Evolutionary conservation across 495 filamentous ascomycete species (phyloP).

Genomic region (Penicillium alfredii): DNA sequence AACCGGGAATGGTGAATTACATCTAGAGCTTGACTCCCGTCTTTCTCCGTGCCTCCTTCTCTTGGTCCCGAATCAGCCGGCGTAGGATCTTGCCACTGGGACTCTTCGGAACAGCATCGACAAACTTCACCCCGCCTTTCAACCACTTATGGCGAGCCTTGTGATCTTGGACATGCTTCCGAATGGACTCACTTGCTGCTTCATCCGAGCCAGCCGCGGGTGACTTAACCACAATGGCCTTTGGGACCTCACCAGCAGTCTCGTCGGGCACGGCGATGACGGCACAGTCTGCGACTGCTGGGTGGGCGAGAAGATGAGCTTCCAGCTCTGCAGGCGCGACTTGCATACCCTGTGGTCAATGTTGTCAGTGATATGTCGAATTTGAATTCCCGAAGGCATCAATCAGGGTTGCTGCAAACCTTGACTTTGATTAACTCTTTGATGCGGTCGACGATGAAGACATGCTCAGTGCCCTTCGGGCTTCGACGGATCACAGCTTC

Average conservation of each 20-base stretch:
- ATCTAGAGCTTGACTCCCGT: conserved; percentile 56
- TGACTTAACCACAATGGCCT: conserved; percentile 79
- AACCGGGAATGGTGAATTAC: too few relatives aligned
- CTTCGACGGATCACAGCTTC: conserved; percentile 65
- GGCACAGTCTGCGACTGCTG: conserved; percentile 73
- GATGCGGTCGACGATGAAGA: conserved; percentile 80
- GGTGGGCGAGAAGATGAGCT: conserved; percentile 78
- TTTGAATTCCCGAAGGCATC: background rate
- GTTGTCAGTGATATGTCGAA: background rate
- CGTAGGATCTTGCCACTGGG: conserved; percentile 90
- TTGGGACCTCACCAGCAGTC: conserved; percentile 73
- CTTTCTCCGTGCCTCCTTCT: conserved; percentile 61
- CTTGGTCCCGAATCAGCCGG: conserved; percentile 71
- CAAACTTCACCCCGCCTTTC: conserved; percentile 76
- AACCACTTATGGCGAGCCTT: conserved; percentile 89
- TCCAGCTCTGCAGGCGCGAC: conserved; percentile 90
- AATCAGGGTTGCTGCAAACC: too few relatives aligned
- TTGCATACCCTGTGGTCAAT: conserved; percentile 62
- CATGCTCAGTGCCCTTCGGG: conserved; percentile 64
- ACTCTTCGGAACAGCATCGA: conserved; percentile 75
- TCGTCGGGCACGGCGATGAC: conserved; percentile 78
- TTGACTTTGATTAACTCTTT: conserved; percentile 96
- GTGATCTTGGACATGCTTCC: conserved; percentile 71
- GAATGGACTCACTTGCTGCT: conserved; percentile 55
- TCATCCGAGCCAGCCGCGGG: conserved; percentile 55